Base-by-base conservation (phyloP, 768 basidiomycete genomes). In the Russula sp. region DNA sequence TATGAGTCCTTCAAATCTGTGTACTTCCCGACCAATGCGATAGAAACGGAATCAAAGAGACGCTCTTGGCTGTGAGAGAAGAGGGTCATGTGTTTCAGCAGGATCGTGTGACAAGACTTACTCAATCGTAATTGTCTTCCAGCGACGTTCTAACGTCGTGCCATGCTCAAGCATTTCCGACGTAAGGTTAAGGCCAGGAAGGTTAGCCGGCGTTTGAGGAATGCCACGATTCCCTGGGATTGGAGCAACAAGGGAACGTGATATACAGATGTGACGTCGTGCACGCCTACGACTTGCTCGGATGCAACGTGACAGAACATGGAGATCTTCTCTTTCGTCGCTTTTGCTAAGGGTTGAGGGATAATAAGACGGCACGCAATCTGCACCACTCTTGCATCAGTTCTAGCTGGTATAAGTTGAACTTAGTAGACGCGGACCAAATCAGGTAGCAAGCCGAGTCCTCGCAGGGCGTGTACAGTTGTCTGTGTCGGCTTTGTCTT, bases 401-500 rank as follows among this genome's bases (percentile, higher is more conserved):
- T 38, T 48, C 13, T 40, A 38, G 36, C 18, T 5, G 46, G 46
- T 62, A 49, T 18, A 26, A 44, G 3, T 32, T 44, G 24, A 48
- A n/a, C 32, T 57, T 38, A 36, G 28, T 51, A 9, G 18, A 10
- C 22, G 78, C 89, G 56, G 65, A 94, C 94, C 70, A 99, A 75
- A 76, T 99, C 96, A 52, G 96, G 95, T 13, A 94, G 82, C 5
- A 99, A 79, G 69, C 96, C 96, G 20, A 98, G 81, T 5, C 96
- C 95, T 54, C 96, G 84, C 50, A 98, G 77, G 58, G 93, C 94
- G 70, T 96, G 90, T 13, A 98, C 91, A 20, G 94, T 96, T 18
- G 95, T 96, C 75, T 99, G 96, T 0, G 96, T 99, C 1, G 96
- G 96, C 74, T 99, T 99, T 9, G 96, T 99, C 77, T 99, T 99